Conservation (phyloP, 2,329 filamentous ascomycete genomes). For the Leptoxyphium fumago region DNA sequence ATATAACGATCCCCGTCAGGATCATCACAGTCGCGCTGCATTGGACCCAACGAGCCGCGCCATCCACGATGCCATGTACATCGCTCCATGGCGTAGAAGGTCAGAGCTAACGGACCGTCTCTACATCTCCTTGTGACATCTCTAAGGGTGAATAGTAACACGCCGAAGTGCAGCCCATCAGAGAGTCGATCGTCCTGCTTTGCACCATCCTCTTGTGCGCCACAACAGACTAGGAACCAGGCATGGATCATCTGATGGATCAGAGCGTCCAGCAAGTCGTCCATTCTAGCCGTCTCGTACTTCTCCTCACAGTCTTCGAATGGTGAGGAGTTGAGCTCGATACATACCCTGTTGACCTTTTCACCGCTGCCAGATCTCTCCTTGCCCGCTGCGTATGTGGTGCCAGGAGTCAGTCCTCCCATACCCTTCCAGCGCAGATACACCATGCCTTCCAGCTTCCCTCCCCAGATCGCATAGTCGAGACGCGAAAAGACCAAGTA, state of each 20-base stretch:
- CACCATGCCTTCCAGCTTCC: slow-evolving; percentile 24
- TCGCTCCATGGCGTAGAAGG: slow-evolving; percentile 19
- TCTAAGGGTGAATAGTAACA: slow-evolving; percentile 24
- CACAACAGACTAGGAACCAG: slow-evolving; percentile 29
- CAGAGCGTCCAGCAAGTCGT: slow-evolving; percentile 22
- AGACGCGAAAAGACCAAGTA: slow-evolving; percentile 24
- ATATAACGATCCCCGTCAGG: slow-evolving; percentile 6
- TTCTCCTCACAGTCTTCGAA: slow-evolving; percentile 15
- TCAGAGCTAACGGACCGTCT: slow-evolving; percentile 16
- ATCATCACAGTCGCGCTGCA: not conserved
- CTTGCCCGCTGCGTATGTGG: slow-evolving; percentile 21
- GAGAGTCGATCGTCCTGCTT: slow-evolving; percentile 21
- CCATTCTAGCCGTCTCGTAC: slow-evolving; percentile 4
- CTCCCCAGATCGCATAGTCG: slow-evolving; percentile 22
- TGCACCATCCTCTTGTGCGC: slow-evolving; percentile 18
- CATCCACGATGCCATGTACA: not conserved
- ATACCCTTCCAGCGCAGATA: slow-evolving; percentile 19
- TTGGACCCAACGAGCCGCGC: not conserved
- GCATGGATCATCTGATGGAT: slow-evolving; percentile 34
- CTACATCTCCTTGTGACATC: slow-evolving; percentile 17
- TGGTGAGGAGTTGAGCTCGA: slow-evolving; percentile 17
- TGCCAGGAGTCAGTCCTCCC: slow-evolving; percentile 17
- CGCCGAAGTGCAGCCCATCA: slow-evolving; percentile 27
- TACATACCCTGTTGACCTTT: slow-evolving; percentile 19
- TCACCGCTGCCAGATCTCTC: not conserved